phyloP scores from a whole-genome alignment of 2,329 filamentous ascomycete species.

The Acrocalymma vagum region DNA sequence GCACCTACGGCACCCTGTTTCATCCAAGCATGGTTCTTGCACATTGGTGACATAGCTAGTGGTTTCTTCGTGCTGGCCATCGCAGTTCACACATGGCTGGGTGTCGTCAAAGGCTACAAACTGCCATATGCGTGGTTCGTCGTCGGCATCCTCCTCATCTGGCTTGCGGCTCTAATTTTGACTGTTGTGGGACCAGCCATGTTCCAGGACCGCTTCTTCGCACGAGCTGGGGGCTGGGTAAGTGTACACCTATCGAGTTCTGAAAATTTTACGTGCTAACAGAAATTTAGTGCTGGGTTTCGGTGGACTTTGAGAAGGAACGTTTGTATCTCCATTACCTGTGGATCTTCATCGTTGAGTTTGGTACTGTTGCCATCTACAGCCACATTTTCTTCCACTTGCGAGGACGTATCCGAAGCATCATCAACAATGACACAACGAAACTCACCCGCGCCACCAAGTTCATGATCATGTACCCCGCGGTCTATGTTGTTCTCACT shows the following conservation, averaged over 20 bases:
- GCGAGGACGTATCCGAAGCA: conserved; percentile 52
- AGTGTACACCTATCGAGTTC: conserved; percentile 18
- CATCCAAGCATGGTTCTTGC: conserved; percentile 60
- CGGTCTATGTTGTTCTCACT: conserved; percentile 73
- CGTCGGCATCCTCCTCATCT: conserved; percentile 52
- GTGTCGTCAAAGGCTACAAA: conserved; percentile 58
- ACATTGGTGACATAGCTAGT: conserved; percentile 61
- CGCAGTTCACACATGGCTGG: conserved; percentile 62
- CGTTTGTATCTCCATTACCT: conserved; percentile 62
- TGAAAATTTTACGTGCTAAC: conserved; percentile 11
- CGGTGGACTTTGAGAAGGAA: conserved; percentile 51
- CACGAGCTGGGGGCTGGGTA: conserved; percentile 62
- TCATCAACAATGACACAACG: conserved; percentile 42
- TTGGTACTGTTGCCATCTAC: conserved; percentile 60
- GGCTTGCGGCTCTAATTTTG: conserved; percentile 56
- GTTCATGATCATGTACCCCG: conserved; percentile 72
- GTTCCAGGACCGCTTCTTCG: conserved; percentile 54
- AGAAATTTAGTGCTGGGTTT: conserved; percentile 58
- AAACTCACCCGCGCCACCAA: conserved; percentile 54
- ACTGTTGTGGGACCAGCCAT: conserved; percentile 57
- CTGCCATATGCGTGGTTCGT: conserved; percentile 57
- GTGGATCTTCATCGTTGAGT: conserved; percentile 64
- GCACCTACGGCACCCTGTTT: conserved; percentile 57
- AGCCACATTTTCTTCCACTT: conserved; percentile 59
- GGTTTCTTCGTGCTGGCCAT: conserved; percentile 64